Evolutionary conservation across 2,329 filamentous ascomycete species (phyloP).

Genomic region (Sclerotinia minor): DNA sequence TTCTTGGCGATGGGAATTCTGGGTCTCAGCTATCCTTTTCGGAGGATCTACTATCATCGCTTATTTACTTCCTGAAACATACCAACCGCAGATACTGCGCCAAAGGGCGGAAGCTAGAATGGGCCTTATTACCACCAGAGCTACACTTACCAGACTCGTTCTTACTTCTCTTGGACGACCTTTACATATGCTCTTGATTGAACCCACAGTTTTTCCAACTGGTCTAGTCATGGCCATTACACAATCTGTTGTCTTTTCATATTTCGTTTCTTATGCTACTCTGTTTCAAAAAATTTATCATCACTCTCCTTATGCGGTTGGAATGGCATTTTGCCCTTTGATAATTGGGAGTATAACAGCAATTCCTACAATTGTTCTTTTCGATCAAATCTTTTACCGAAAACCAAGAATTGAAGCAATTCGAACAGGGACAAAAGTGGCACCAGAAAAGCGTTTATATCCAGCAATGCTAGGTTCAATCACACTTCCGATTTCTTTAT

Average conservation of each 20-base stretch:
- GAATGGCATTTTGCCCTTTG: conserved; percentile 26
- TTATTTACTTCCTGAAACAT: conserved; percentile 29
- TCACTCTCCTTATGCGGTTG: conserved; percentile 24
- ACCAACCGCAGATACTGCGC: conserved; percentile 22
- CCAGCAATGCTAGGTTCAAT: conserved; percentile 53
- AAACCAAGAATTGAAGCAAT: conserved; percentile 10
- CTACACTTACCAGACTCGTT: conserved; percentile 17
- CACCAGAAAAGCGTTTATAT: conserved; percentile 59
- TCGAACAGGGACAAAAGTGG: conserved; percentile 26
- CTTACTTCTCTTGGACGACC: conserved; percentile 25
- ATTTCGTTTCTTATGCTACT: conserved; percentile 24
- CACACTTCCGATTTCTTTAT: conserved; percentile 36
- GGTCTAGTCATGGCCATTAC: conserved; percentile 23
- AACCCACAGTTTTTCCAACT: conserved; percentile 26
- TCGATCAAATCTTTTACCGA: conserved; percentile 21
- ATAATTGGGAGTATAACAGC: conserved; percentile 21
- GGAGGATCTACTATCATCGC: conserved; percentile 3
- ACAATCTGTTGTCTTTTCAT: conserved; percentile 28
- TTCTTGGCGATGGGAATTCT: conserved; percentile 28
- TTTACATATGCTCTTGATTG: conserved; percentile 27
- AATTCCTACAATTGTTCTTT: conserved; percentile 13
- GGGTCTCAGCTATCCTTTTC: conserved; percentile 24
- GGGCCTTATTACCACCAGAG: neutral
- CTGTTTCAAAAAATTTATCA: conserved; percentile 26
- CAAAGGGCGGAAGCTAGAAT: conserved; percentile 2